These are phyloP conservation scores for Kurtzmaniella quercitrusa DNA, from an alignment of 1,139 yeast genomes.

Conservation along the genomic window DNA sequence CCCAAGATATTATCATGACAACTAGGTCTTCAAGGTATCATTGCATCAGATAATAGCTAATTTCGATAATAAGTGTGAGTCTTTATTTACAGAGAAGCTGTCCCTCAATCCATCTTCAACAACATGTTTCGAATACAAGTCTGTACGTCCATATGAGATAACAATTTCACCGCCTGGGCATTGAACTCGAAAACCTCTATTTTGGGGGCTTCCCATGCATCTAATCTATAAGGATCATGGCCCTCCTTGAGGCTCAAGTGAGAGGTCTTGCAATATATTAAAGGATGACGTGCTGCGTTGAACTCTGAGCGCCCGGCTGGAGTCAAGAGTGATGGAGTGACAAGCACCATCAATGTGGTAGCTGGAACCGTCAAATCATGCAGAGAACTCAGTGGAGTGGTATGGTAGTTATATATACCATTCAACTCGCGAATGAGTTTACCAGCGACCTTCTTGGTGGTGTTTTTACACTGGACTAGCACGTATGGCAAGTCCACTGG, in stretches of 20 bases:
- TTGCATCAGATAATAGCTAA: too few relatives aligned
- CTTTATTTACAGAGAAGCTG: too few relatives aligned
- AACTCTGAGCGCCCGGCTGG: constrained; percentile 54
- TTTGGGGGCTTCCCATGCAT: constrained; percentile 27
- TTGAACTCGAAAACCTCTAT: background rate
- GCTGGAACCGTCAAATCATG: constrained; percentile 54
- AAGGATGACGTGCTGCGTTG: constrained; percentile 50
- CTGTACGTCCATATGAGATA: background rate
- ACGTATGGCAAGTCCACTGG: constrained; percentile 13
- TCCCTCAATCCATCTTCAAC: background rate
- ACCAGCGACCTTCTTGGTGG: constrained; percentile 44
- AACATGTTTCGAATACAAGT: background rate
- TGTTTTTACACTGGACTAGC: constrained; percentile 59
- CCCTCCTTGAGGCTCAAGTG: constrained; percentile 19
- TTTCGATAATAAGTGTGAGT: too few relatives aligned
- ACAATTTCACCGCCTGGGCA: background rate
- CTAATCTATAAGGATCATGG: constrained; percentile 28
- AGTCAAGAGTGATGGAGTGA: constrained; percentile 61
- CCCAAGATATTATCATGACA: too few relatives aligned
- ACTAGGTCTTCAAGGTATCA: too few relatives aligned
- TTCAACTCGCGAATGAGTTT: constrained; percentile 52
- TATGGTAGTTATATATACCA: constrained; percentile 49
- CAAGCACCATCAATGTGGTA: constrained; percentile 33
- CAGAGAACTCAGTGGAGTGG: constrained; percentile 19
- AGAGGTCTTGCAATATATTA: constrained; percentile 46